phyloP scores from a whole-genome alignment of 2,329 filamentous ascomycete species.

The Chrysoporthe austroafricana region DNA sequence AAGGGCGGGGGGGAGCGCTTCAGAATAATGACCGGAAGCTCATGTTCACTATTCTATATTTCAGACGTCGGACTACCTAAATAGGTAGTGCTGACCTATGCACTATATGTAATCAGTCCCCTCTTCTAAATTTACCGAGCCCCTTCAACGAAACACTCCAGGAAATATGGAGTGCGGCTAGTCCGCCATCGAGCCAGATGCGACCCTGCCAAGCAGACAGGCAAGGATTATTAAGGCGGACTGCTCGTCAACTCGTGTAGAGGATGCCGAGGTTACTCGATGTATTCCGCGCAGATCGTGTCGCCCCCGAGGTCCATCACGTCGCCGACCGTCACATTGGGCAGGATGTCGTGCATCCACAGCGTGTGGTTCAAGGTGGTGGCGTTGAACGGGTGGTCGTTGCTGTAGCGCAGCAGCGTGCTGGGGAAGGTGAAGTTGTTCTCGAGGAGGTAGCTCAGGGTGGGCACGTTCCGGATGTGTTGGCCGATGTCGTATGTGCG shows the following conservation, averaged over 20 bases:
- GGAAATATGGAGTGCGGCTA: too few relatives aligned
- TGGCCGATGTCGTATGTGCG: constrained; percentile 33
- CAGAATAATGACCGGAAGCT: background rate
- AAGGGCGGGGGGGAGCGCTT: background rate
- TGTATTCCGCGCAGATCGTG: constrained; percentile 19
- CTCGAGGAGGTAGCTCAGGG: constrained; percentile 2
- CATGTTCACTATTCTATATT: background rate
- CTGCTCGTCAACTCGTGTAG: too few relatives aligned
- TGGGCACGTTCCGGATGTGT: constrained; percentile 24
- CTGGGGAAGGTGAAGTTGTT: constrained; percentile 1
- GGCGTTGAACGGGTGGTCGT: background rate
- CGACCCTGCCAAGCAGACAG: background rate
- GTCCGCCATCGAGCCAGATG: background rate
- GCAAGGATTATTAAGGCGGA: background rate
- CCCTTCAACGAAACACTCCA: too few relatives aligned
- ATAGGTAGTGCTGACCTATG: too few relatives aligned
- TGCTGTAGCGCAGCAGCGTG: background rate
- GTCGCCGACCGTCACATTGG: constrained; percentile 17
- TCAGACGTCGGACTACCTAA: background rate
- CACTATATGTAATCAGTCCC: too few relatives aligned
- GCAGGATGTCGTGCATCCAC: constrained; percentile 20
- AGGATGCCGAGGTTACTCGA: background rate
- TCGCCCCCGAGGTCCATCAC: constrained; percentile 22
- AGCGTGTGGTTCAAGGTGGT: constrained; percentile 19
- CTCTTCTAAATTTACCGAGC: too few relatives aligned